Evolutionary conservation across 345 rosid genomes (phyloP).

Genomic region (Turnera subulata): DNA sequence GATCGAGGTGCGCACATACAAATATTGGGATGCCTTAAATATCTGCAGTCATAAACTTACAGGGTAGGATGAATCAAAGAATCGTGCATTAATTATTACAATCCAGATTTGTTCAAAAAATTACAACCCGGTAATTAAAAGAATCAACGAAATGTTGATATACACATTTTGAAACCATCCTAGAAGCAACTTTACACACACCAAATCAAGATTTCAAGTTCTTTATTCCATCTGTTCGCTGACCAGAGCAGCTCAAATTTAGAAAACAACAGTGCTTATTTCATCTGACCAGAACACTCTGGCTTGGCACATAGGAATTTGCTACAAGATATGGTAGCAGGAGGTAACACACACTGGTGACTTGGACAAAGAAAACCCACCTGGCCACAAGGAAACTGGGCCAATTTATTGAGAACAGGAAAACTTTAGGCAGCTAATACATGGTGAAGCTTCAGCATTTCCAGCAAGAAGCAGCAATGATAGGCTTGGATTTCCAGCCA

Average conservation of each 20-base stretch:
- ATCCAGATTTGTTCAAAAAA: no score
- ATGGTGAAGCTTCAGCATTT: constrained; percentile 29
- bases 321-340: background rate
- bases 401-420: constrained; percentile 12
- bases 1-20: no score
- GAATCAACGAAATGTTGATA: no score
- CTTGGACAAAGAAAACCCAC: constrained; percentile 1
- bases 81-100: no score
- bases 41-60: no score
- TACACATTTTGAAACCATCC: background rate
- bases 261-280: background rate
- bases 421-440: background rate
- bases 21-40: no score
- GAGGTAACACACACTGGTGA: background rate
- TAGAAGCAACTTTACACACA: background rate
- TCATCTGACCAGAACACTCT: constrained; percentile 14
- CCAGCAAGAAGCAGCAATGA: constrained; percentile 66
- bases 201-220: constrained; percentile 6
- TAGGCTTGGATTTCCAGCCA: constrained; percentile 63
- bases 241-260: constrained; percentile 12
- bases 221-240: constrained; percentile 23
- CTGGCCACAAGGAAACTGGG: background rate
- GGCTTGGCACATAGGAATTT: background rate
- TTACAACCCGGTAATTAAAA: no score
- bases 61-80: no score